Conservation (phyloP, 2,329 filamentous ascomycete genomes). For the Xylariaceae sp. region DNA sequence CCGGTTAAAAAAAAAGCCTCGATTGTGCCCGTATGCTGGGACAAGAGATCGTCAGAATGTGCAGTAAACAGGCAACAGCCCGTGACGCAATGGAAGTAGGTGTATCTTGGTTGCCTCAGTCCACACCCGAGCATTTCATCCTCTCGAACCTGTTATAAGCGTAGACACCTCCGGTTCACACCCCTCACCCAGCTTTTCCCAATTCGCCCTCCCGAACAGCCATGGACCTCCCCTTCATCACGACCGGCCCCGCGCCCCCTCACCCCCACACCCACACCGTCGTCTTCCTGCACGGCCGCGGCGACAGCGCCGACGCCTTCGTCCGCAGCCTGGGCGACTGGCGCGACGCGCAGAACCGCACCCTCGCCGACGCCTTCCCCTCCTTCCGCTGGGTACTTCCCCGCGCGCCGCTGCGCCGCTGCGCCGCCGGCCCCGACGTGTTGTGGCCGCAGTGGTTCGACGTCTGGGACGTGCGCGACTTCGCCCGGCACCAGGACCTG, state of each 20-base stretch:
- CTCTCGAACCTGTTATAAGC: too few relatives aligned
- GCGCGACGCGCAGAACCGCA: constrained; percentile 27
- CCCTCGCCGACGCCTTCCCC: constrained; percentile 36
- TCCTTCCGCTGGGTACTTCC: constrained; percentile 47
- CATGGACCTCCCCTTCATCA: constrained; percentile 8
- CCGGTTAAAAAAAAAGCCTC: too few relatives aligned
- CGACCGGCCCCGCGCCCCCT: constrained; percentile 9
- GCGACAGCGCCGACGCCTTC: constrained; percentile 33
- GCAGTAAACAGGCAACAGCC: too few relatives aligned
- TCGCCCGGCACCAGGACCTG: constrained; percentile 35
- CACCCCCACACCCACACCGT: constrained; percentile 38
- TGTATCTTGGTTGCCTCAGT: too few relatives aligned
- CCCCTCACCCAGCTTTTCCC: too few relatives aligned
- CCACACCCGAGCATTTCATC: too few relatives aligned
- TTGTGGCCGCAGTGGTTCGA: constrained; percentile 48
- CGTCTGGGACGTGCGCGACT: constrained; percentile 37
- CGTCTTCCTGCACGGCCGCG: constrained; percentile 43
- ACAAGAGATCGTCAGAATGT: too few relatives aligned
- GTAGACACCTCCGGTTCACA: too few relatives aligned
- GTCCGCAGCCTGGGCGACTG: constrained; percentile 24
- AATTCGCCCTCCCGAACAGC: constrained; percentile 4
- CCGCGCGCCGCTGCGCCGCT: constrained; percentile 30
- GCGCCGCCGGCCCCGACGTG: constrained; percentile 21
- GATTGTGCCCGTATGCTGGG: too few relatives aligned
- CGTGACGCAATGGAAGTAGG: too few relatives aligned